These are phyloP conservation scores for Ephemerocybe angulata DNA, from an alignment of 768 basidiomycete species.

Conservation along the genomic window DNA sequence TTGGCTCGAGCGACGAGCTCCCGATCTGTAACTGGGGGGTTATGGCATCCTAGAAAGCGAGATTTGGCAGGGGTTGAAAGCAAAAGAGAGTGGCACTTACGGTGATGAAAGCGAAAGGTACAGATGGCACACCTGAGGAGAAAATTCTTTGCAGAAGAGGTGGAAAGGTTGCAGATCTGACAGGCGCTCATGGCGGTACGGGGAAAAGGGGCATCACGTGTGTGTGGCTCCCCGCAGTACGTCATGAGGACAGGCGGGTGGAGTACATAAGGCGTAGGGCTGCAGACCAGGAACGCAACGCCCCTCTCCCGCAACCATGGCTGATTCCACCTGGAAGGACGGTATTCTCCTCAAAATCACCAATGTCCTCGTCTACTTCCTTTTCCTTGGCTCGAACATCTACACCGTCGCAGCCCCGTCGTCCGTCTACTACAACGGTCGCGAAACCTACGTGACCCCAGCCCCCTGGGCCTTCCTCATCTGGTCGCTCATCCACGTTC, in stretches of 20 bases:
- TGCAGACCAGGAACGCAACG: not conserved
- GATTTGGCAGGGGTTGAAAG: not conserved
- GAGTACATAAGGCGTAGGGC: constrained; percentile 17
- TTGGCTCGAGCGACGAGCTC: constrained; percentile 30
- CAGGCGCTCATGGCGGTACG: constrained; percentile 16
- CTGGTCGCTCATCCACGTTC: constrained; percentile 87
- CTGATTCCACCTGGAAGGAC: constrained; percentile 67
- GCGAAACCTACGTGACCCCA: constrained; percentile 93
- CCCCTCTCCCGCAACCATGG: constrained; percentile 36
- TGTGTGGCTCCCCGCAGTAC: constrained; percentile 2
- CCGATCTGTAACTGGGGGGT: constrained; percentile 28
- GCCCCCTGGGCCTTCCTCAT: constrained; percentile 90
- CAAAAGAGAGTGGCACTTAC: constrained; percentile 18
- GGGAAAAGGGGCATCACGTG: constrained; percentile 3
- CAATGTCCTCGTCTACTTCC: constrained; percentile 79
- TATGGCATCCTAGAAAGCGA: constrained; percentile 30
- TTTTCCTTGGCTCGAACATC: constrained; percentile 88
- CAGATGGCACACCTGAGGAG: constrained; percentile 32
- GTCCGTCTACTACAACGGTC: constrained; percentile 66
- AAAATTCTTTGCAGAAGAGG: constrained; percentile 26
- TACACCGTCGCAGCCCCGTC: constrained; percentile 79
- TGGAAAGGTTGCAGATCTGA: constrained; percentile 20
- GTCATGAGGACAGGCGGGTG: constrained; percentile 11
- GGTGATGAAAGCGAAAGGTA: constrained; percentile 33
- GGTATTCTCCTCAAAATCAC: constrained; percentile 79